phyloP scores from a whole-genome alignment of 2,329 filamentous ascomycete species.

The Dactylella cylindrospora region DNA sequence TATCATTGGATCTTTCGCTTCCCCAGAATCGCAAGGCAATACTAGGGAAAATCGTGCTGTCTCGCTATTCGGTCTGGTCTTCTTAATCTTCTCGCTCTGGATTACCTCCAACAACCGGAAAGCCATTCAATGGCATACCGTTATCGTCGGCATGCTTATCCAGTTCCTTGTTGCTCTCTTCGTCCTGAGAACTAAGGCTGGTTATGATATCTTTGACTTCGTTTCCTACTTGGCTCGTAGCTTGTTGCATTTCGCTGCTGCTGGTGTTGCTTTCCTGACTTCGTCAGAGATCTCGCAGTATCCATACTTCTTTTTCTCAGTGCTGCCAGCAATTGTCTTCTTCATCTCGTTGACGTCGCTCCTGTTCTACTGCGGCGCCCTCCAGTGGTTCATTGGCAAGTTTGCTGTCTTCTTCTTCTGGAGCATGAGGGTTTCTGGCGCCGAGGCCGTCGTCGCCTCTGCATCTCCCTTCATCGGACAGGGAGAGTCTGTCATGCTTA shows the following conservation, averaged over 20 bases:
- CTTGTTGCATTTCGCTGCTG: constrained; percentile 72
- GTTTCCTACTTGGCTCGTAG: constrained; percentile 72
- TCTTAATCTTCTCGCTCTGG: constrained; percentile 70
- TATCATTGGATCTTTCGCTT: constrained; percentile 74
- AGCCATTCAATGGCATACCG: constrained; percentile 70
- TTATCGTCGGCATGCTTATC: constrained; percentile 83
- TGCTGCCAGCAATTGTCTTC: constrained; percentile 92
- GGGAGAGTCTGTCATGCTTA: constrained; percentile 90
- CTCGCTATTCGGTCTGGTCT: constrained; percentile 73
- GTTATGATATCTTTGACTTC: constrained; percentile 90
- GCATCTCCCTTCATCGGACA: constrained; percentile 93
- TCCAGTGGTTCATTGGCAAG: constrained; percentile 89
- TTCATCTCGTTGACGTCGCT: constrained; percentile 91
- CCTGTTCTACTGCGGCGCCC: constrained; percentile 73
- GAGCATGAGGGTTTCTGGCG: constrained; percentile 80
- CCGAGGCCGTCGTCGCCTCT: constrained; percentile 89
- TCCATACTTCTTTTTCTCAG: constrained; percentile 71
- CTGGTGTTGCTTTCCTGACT: constrained; percentile 74
- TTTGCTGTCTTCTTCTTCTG: constrained; percentile 91
- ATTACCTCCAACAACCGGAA: constrained; percentile 69
- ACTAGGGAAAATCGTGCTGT: constrained; percentile 77
- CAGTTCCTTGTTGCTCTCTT: constrained; percentile 90
- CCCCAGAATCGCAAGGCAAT: constrained; percentile 71
- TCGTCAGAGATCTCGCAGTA: constrained; percentile 54
- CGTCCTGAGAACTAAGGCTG: constrained; percentile 75